phyloP scores from a whole-genome alignment of 495 filamentous ascomycete species.

The Lasiosphaeria miniovina region DNA sequence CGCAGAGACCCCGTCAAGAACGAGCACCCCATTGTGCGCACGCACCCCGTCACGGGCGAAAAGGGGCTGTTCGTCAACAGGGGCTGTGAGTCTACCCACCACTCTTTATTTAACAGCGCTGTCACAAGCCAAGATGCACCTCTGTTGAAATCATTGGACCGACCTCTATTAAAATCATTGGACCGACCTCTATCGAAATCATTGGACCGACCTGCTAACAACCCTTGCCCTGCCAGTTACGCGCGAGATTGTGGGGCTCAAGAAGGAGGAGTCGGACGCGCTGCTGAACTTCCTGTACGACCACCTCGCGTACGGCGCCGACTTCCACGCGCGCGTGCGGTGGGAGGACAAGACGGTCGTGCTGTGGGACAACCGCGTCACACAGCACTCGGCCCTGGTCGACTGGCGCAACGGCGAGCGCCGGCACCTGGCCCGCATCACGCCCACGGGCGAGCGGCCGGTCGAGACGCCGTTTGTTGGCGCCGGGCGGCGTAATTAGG shows the following conservation, averaged over 20 bases:
- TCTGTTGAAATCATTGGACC: not conserved
- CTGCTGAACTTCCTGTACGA: slow-evolving; percentile 4
- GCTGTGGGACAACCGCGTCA: slow-evolving; percentile 9
- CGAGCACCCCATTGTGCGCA: slow-evolving; percentile 4
- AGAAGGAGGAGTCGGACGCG: slow-evolving; percentile 3
- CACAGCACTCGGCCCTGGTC: slow-evolving; percentile 4
- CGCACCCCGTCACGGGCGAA: slow-evolving; percentile 6
- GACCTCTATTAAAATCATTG: no score
- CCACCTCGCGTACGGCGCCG: slow-evolving; percentile 6
- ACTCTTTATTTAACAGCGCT: not conserved
- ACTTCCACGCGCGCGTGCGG: slow-evolving; percentile 6
- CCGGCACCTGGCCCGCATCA: slow-evolving; percentile 1
- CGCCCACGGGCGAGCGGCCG: not conserved
- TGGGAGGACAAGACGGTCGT: slow-evolving; percentile 4
- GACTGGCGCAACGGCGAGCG: slow-evolving; percentile 3
- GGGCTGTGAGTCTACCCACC: not conserved
- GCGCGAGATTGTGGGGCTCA: slow-evolving; percentile 4
- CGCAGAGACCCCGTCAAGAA: slow-evolving; percentile 2
- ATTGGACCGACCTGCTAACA: not conserved
- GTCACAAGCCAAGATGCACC: not conserved
- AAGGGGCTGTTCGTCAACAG: slow-evolving; percentile 5
- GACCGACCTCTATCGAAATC: no score
- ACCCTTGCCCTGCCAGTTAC: not conserved
- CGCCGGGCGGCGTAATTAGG: no score
- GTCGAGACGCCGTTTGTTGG: slow-evolving; percentile 4